A percentile compares a stretch with the other conserved stretches of the same genome.
These are phyloP conservation scores for Mucor piriformis DNA, from an alignment of 371 early-diverging fungal genomes.

Conservation along the genomic window DNA sequence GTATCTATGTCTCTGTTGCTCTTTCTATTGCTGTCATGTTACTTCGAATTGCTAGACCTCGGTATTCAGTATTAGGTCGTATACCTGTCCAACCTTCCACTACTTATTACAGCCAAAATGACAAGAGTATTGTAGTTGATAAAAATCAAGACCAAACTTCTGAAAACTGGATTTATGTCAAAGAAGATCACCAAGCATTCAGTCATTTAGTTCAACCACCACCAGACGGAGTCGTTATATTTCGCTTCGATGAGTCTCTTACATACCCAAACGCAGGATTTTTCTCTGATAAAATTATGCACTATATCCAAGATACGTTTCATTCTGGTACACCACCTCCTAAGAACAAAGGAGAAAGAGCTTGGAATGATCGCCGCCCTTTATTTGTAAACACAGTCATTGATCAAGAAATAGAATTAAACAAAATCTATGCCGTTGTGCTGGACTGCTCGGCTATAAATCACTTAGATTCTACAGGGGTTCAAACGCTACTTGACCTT, in stretches of 20 bases:
- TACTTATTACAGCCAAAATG: background rate
- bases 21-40: conserved; percentile 63
- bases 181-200: conserved; percentile 20
- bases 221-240: conserved; percentile 59
- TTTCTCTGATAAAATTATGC: conserved; percentile 38
- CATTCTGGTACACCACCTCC: conserved; percentile 18
- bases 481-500: conserved; percentile 28
- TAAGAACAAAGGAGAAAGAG: conserved; percentile 20
- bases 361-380: conserved; percentile 19
- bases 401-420: conserved; percentile 12
- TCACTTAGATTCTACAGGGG: conserved; percentile 48
- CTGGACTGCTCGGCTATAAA: conserved; percentile 64
- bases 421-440: conserved; percentile 48
- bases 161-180: conserved; percentile 17
- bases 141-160: background rate
- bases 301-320: conserved; percentile 29
- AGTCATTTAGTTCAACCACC: conserved; percentile 21
- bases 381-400: conserved; percentile 14
- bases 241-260: conserved; percentile 59
- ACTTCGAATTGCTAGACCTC: conserved; percentile 67
- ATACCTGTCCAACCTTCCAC: conserved; percentile 16
- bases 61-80: conserved; percentile 36
- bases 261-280: conserved; percentile 66
- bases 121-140: background rate
- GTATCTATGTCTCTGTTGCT: conserved; percentile 62